Evolutionary conservation across 2,329 filamentous ascomycete species (phyloP).

Genomic region (Cadophora luteo-olivacea): DNA sequence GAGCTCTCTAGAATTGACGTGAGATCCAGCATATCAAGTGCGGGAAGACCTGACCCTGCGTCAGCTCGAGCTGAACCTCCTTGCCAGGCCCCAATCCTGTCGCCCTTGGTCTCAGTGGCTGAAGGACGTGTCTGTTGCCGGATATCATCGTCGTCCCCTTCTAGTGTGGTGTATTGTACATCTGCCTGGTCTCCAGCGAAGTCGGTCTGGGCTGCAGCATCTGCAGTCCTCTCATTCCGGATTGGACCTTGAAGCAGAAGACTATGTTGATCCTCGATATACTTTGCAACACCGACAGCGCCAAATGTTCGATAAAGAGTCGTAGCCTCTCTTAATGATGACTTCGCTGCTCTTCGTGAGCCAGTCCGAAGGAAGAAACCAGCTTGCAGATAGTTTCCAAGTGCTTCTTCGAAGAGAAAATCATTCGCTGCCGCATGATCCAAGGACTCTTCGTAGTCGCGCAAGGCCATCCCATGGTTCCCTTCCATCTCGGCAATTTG

Average conservation of each 20-base stretch:
- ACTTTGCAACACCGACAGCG: conserved; percentile 71
- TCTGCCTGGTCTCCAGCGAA: conserved; percentile 64
- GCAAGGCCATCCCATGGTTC: conserved; percentile 64
- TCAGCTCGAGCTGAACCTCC: conserved; percentile 62
- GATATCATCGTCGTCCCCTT: conserved; percentile 47
- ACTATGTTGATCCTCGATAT: conserved; percentile 72
- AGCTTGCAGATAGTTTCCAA: conserved; percentile 76
- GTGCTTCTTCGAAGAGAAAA: conserved; percentile 74
- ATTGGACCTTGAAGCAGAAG: conserved; percentile 69
- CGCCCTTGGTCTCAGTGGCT: conserved; percentile 57
- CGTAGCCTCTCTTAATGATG: conserved; percentile 71
- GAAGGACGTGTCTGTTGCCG: conserved; percentile 48
- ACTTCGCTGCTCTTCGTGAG: conserved; percentile 71
- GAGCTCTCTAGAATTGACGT: conserved; percentile 80
- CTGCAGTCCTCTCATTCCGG: conserved; percentile 62
- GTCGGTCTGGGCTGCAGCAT: conserved; percentile 74
- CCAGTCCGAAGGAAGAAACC: conserved; percentile 71
- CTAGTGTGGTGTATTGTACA: conserved; percentile 58
- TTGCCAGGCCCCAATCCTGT: conserved; percentile 68
- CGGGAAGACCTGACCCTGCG: conserved; percentile 68
- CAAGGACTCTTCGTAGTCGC: conserved; percentile 71
- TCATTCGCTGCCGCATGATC: conserved; percentile 74
- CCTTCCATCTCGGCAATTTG: conserved; percentile 69
- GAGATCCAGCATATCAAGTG: conserved; percentile 83
- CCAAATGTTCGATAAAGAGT: conserved; percentile 72